A percentile compares a stretch with the other conserved stretches of the same genome.
Evolutionary conservation across 1,139 yeast species (phyloP).

Genomic region (Yamadazyma atlantica): DNA sequence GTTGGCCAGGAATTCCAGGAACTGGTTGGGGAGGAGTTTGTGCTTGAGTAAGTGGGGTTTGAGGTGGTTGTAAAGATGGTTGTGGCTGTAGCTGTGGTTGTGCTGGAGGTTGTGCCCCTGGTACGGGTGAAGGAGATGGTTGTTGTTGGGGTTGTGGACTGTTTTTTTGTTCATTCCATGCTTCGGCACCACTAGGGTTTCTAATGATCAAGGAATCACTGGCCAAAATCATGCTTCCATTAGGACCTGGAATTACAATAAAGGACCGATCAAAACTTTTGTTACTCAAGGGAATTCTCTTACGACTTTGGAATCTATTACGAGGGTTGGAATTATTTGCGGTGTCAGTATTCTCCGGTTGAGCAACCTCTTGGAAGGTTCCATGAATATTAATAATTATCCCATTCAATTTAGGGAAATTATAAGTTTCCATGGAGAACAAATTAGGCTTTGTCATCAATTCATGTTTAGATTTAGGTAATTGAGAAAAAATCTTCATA

Average conservation of each 20-base stretch:
- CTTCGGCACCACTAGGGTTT: conserved; percentile 55
- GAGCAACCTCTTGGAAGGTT: conserved; percentile 65
- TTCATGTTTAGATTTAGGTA: conserved; percentile 78
- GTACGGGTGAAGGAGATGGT: conserved; percentile 10
- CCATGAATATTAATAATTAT: conserved; percentile 83
- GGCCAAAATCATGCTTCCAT: conserved; percentile 75
- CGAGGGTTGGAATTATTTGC: conserved; percentile 22
- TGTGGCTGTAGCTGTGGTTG: background rate
- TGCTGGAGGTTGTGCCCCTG: conserved; percentile 6
- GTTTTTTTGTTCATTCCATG: conserved; percentile 46
- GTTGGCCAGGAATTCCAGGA: conserved; percentile 10
- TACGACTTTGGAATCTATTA: conserved; percentile 29
- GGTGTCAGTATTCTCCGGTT: conserved; percentile 41
- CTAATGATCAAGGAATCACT: conserved; percentile 77
- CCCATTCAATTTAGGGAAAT: conserved; percentile 71
- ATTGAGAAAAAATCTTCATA: conserved; percentile 53
- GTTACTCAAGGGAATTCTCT: conserved; percentile 47
- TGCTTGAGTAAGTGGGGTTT: conserved; percentile 2
- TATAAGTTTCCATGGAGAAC: conserved; percentile 78
- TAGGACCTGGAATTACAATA: conserved; percentile 71
- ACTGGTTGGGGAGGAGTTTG: conserved; percentile 8
- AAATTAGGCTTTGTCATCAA: conserved; percentile 59
- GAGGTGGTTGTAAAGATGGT: background rate
- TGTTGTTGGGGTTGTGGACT: conserved; percentile 3
- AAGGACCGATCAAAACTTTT: conserved; percentile 89